Percentiles rank a stretch among this genome's conserved stretches.
Evolutionary conservation across 192 early-diverging fungal species (phyloP).

Genomic region (Oehlia diaphana): DNA sequence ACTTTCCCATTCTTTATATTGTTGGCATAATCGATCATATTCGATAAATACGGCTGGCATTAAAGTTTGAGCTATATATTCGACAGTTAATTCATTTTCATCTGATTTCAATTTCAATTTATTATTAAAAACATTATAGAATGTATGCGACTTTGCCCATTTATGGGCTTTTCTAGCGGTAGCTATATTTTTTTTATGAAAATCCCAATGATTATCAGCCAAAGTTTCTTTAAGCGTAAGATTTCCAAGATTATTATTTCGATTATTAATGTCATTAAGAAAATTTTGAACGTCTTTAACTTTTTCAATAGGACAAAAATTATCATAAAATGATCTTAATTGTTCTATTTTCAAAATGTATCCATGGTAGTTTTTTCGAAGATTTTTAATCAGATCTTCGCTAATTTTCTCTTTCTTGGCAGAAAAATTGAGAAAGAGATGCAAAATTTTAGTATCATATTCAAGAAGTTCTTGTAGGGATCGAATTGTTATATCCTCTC

Average conservation of each 20-base stretch:
- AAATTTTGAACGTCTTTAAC: background rate
- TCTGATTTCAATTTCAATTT: background rate
- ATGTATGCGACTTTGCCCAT: constrained; percentile 6
- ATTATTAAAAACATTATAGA: constrained; percentile 13
- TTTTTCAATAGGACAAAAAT: background rate
- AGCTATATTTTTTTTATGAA: background rate
- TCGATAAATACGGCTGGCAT: background rate
- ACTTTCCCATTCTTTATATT: constrained; percentile 19
- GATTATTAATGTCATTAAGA: background rate
- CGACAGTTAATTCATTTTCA: background rate
- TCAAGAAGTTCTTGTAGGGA: background rate
- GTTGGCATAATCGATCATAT: background rate
- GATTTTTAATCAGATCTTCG: background rate
- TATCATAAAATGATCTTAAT: constrained; percentile 1
- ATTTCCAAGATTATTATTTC: background rate
- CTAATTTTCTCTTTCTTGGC: background rate
- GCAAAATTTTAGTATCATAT: background rate
- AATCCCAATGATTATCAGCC: background rate
- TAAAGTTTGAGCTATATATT: background rate
- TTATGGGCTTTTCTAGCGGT: background rate
- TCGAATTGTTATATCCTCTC: background rate
- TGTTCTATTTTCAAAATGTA: background rate
- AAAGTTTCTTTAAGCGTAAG: background rate
- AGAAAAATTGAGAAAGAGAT: background rate
- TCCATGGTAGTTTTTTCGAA: background rate